Evolutionary conservation across 2,329 filamentous ascomycete species (phyloP).

Genomic region (Ascochyta viciae-villosae): DNA sequence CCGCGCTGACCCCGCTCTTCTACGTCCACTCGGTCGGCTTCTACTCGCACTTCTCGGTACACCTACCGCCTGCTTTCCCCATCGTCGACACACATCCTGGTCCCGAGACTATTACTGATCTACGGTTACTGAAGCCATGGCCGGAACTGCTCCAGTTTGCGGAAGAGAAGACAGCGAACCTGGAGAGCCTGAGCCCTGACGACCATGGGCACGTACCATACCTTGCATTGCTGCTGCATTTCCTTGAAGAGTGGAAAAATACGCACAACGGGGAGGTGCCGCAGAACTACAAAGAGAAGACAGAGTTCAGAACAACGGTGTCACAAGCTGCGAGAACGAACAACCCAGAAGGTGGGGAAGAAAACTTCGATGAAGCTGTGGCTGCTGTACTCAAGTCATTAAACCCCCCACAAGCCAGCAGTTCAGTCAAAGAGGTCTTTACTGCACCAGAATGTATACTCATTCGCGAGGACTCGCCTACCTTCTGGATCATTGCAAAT

Average conservation of each 20-base stretch:
- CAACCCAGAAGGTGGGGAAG: constrained; percentile 85
- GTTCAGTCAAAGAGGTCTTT: constrained; percentile 79
- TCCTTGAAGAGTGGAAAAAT: constrained; percentile 80
- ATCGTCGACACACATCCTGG: constrained; percentile 97
- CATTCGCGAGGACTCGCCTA: constrained; percentile 58
- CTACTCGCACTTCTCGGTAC: constrained; percentile 86
- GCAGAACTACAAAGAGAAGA: constrained; percentile 82
- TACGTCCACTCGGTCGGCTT: constrained; percentile 90
- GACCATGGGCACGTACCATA: constrained; percentile 94
- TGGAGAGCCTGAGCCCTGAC: constrained; percentile 75
- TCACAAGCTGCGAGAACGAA: constrained; percentile 70
- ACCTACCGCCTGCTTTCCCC: constrained; percentile 80
- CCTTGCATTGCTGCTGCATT: constrained; percentile 80
- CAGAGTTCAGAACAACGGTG: constrained; percentile 76
- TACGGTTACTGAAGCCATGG: constrained; percentile 87
- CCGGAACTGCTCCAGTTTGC: constrained; percentile 76
- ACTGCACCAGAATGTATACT: constrained; percentile 67
- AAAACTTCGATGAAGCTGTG: constrained; percentile 95
- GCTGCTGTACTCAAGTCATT: constrained; percentile 89
- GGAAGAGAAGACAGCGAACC: constrained; percentile 68
- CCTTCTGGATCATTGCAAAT: constrained; percentile 88
- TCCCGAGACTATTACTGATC: constrained; percentile 80
- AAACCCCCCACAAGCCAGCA: constrained; percentile 70
- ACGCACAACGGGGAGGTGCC: constrained; percentile 73
- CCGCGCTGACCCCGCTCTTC: constrained; percentile 74